These are phyloP conservation scores for Cyphellophora attinorum DNA, from an alignment of 2,329 filamentous ascomycete species.

Conservation along the genomic window DNA sequence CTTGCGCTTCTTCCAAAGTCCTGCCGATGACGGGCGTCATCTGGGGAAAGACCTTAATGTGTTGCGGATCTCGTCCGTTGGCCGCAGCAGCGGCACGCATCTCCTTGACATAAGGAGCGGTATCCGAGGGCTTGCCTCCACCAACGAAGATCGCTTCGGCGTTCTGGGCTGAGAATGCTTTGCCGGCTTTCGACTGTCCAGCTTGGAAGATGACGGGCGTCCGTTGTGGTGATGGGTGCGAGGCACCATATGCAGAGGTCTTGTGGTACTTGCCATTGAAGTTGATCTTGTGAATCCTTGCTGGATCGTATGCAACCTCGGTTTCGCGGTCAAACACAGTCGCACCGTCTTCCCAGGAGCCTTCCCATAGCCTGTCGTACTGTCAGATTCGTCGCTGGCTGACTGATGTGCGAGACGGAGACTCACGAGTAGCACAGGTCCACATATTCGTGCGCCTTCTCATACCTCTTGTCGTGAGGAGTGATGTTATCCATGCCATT, in stretches of 20 bases:
- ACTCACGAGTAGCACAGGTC: neutral
- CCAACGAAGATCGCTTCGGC: slow-evolving; percentile 53
- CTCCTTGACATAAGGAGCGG: slow-evolving; percentile 40
- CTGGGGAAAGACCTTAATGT: slow-evolving; percentile 45
- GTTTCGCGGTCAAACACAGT: slow-evolving; percentile 42
- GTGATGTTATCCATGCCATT: neutral
- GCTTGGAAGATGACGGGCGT: slow-evolving; percentile 51
- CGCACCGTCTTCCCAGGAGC: slow-evolving; percentile 49
- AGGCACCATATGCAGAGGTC: slow-evolving; percentile 6
- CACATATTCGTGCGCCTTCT: neutral
- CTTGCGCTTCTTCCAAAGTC: slow-evolving; percentile 43
- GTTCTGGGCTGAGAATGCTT: slow-evolving; percentile 45
- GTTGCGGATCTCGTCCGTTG: slow-evolving; percentile 44
- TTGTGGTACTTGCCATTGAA: slow-evolving; percentile 45
- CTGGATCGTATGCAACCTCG: slow-evolving; percentile 48
- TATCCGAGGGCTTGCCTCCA: slow-evolving; percentile 38
- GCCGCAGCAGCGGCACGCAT: slow-evolving; percentile 41
- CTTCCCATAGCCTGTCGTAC: slow-evolving; percentile 39
- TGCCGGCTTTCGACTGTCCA: slow-evolving; percentile 49
- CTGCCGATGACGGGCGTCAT: slow-evolving; percentile 40
- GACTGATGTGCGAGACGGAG: neutral
- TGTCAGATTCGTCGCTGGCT: neutral
- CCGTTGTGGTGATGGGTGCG: slow-evolving; percentile 43
- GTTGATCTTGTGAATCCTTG: slow-evolving; percentile 49
- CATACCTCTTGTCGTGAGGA: neutral